Base-by-base conservation (phyloP, 345 rosid species). In the Salix brachista region DNA sequence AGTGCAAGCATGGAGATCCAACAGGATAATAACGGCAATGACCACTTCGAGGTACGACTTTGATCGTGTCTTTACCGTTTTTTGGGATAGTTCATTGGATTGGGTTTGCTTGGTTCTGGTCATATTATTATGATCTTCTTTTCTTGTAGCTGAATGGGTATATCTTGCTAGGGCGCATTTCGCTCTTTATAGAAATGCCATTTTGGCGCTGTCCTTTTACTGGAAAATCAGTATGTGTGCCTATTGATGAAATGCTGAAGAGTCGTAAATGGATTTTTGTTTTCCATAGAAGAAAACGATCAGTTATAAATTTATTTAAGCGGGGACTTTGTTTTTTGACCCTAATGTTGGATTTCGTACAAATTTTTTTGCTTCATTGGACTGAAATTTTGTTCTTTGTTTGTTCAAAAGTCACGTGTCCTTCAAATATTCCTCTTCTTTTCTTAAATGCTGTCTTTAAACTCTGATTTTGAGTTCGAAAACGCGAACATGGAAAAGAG, bases 1-100 rank as follows among this genome's bases (percentile, higher is more conserved):
- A 18, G 26, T 71, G 80, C 83, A 76, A 70, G 72, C 4, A 79
- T 84, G 86, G 87, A 81, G 79, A 79, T 67, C 71, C 77, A 78
- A 39, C 69, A 46, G 58, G 42, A 23, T 74, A 69, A 71, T 8
- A 81, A 73, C 56, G 79, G 71, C 81, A 83, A 68, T 30, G 82
- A 73, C 61, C 64, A 48, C 12, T 34, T 76, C 6, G 83, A 85
- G 82, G 85, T 76, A 71, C 17, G 26, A 23, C 52, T 58, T 75
- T 70, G 39, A 37, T 28, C 19, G 13, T 74, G 72, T 52, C 1
- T 30, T 65, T 2, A 4, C 37, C 7, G 6, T 72, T 65, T 64
- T 36, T 28, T 25, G 12, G 34, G 28, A 14, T 30, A 8, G 21
- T 28, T 32, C 23, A 65, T 30, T 67, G 3, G 26, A 17, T 26